Base-by-base conservation (phyloP, 2,329 filamentous ascomycete species). In the Venturia aucupariae region DNA sequence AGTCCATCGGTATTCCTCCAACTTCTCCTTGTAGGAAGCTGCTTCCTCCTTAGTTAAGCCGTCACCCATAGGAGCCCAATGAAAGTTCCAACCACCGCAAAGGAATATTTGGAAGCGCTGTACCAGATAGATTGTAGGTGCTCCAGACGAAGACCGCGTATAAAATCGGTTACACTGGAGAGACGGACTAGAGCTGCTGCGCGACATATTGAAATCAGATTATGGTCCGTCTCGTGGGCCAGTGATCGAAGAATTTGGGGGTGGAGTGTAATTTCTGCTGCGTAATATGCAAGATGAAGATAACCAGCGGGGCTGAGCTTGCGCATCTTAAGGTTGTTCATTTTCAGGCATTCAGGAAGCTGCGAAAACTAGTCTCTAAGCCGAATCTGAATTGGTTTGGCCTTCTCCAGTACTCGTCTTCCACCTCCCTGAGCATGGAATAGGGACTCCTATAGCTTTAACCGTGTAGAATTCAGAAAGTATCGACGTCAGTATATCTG, bases 301-400 rank as follows among this genome's bases (percentile, higher is more conserved):
- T 78, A 79, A 71, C 71, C 71, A 64, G 69, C 69, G n/a, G 71
- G 71, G 22, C 70, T 73, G 2, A 74, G 66, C 65, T 73, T 73
- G 8, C 71, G 66, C 48, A 71, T 69, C 13, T 69, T 67, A 6
- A 73, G 66, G 10, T 76, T 76, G 38, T 82, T 80, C 76, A 82
- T 80, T 65, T 79, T 81, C 51, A 83, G 72, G 3, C 74, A 71
- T 19, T 76, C 66, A 2, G 81, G 81, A 19, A 83, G 73, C 22
- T 75, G 75, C 3, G 77, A 74, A 67, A 80, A 83, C 82, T 82
- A 83, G 59, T 82, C 77, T 48, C 80, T 80, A 2, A 83, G 72
- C 0, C 78, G 76, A 65, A 83, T 75, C 65, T 83, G 80, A 6
- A 82, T 78, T 2, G 81, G 81, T 67, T 83, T 83, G 38, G 81